A percentile compares a stretch with the other conserved stretches of the same genome.
Evolutionary conservation across 306 rosid species (phyloP).

Genomic region (Prinsepia uniflora): DNA sequence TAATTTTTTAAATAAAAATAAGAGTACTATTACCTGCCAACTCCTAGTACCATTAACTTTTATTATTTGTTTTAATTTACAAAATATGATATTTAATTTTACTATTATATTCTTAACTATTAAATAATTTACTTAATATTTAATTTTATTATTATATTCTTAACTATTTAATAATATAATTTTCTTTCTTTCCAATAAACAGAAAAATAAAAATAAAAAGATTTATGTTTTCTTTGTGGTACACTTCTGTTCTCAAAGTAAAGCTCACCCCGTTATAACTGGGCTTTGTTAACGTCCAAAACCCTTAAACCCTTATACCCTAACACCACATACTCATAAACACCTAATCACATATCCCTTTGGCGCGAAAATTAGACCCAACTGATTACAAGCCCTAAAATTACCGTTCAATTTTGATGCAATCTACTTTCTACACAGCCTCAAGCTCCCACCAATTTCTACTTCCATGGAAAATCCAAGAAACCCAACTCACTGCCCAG

Average conservation of each 20-base stretch:
- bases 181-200: too few relatives aligned
- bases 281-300: background rate
- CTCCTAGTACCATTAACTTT: too few relatives aligned
- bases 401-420: conserved; percentile 47
- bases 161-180: too few relatives aligned
- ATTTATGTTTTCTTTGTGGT: background rate
- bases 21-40: too few relatives aligned
- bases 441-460: conserved; percentile 31
- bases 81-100: too few relatives aligned
- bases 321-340: background rate
- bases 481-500: conserved; percentile 20
- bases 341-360: background rate
- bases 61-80: too few relatives aligned
- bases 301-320: conserved; percentile 19
- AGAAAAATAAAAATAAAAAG: background rate
- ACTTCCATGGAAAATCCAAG: conserved; percentile 42
- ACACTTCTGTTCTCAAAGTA: too few relatives aligned
- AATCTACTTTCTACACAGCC: conserved; percentile 38
- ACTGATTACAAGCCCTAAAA: background rate
- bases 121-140: too few relatives aligned
- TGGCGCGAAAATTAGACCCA: conserved; percentile 29
- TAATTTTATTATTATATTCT: too few relatives aligned
- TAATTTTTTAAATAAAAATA: too few relatives aligned
- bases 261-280: background rate
- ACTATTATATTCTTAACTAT: too few relatives aligned